Base-by-base conservation (phyloP, 2,329 filamentous ascomycete species). In the Aspergillus unguis region DNA sequence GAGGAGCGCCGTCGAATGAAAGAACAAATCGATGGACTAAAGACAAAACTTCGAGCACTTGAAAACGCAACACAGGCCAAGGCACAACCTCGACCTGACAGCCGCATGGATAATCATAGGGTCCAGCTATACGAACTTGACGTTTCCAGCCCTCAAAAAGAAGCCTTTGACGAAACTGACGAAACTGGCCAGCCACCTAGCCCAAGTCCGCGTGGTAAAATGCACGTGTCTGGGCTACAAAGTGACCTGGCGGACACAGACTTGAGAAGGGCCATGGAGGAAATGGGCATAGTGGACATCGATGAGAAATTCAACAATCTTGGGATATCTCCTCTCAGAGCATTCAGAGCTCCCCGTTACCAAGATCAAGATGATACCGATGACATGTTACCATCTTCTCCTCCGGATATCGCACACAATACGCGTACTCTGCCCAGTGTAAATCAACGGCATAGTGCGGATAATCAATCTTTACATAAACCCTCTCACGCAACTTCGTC, bases 1-100 rank as follows among this genome's bases (percentile, higher is more conserved):
- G 63, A 72, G 31, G 72, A 75, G 55, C 71, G 69, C 31, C 62
- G 61, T 43, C 62, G 63, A n/a, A 67, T 74, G 70, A 67, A 67
- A 52, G 65, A 64, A 40, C 68, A 71, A 25, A 73, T 75, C 26
- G 66, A 72, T 27, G 59, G 65, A 5, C 52, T 75, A n/a, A 67
- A 64, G 54, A 57, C 62, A 10, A 65, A 66, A 41, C 51, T 71
- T 36, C 58, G 63, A 25, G 62, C 63, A 23, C 52, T 65, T 3
- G 71, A 67, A 48, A 61, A 58, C 9, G 59, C 61, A 25, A 59
- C 62, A 10, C 60, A 61, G 17, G 47, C 58, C 5, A 57, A 58
- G 36, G 43, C 57, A 7, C 53, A 57, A 36, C 49, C 57, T 32
- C 62, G 62, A 33, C 52, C 64, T 5, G 57, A 68, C 31, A 65